Conservation (phyloP, 2,329 filamentous ascomycete species). For the Xylariaceae sp. region DNA sequence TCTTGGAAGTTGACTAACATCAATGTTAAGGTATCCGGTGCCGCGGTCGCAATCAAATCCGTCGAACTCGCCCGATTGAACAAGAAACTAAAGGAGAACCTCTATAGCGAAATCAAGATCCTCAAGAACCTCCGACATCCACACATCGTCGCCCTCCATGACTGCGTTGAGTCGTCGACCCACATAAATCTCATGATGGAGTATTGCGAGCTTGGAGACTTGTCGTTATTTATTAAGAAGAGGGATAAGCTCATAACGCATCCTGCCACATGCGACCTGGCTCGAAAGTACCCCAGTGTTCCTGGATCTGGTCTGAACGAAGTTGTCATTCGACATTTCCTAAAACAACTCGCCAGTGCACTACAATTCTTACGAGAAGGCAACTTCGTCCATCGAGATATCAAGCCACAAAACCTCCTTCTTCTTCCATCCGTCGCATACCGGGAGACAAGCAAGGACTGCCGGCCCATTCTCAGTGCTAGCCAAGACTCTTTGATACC, state of each 20-base stretch:
- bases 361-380: constrained; percentile 84
- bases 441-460: constrained; percentile 64
- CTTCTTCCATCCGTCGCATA: constrained; percentile 83
- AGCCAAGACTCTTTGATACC: constrained; percentile 84
- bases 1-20: constrained; percentile 30
- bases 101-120: constrained; percentile 94
- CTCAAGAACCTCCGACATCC: constrained; percentile 93
- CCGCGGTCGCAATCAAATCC: constrained; percentile 93
- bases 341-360: constrained; percentile 93
- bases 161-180: constrained; percentile 84
- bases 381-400: constrained; percentile 93
- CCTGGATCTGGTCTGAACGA: constrained; percentile 88
- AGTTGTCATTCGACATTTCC: constrained; percentile 93
- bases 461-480: constrained; percentile 75
- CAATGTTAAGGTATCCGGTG: constrained; percentile 70
- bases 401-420: constrained; percentile 96
- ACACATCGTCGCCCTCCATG: constrained; percentile 94
- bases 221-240: constrained; percentile 96
- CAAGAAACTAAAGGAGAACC: constrained; percentile 94
- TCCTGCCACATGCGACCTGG: constrained; percentile 86
- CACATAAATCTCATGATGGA: constrained; percentile 99
- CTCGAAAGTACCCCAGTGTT: constrained; percentile 88
- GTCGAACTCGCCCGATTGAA: constrained; percentile 91
- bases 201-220: constrained; percentile 93
- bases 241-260: constrained; percentile 80